These are phyloP conservation scores for Metarhizium humberi DNA, from an alignment of 2,329 filamentous ascomycete genomes.

Conservation along the genomic window DNA sequence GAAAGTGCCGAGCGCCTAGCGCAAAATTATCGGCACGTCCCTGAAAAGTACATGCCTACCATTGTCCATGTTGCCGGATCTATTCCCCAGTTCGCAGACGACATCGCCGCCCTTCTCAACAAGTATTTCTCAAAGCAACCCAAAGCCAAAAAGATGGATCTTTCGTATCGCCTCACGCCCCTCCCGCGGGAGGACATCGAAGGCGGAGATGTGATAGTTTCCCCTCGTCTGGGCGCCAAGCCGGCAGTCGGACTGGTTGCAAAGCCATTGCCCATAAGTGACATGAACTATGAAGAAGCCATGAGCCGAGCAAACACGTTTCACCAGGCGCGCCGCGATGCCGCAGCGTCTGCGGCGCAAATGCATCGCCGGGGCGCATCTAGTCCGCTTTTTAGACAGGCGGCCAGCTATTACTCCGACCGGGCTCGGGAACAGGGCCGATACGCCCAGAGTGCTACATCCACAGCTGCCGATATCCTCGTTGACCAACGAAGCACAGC, in stretches of 20 bases:
- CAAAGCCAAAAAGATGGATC: constrained; percentile 24
- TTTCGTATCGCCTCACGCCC: constrained; percentile 30
- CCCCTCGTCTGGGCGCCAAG: neutral
- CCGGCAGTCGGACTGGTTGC: neutral
- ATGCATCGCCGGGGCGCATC: constrained; percentile 48
- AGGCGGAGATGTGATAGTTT: neutral
- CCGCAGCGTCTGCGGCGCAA: constrained; percentile 27
- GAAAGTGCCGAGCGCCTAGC: constrained; percentile 23
- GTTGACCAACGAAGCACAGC: constrained; percentile 58
- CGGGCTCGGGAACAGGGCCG: constrained; percentile 56
- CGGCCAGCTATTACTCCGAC: constrained; percentile 66
- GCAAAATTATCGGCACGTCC: constrained; percentile 31
- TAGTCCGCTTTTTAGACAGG: constrained; percentile 64
- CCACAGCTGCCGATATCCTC: constrained; percentile 59
- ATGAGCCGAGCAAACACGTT: constrained; percentile 17
- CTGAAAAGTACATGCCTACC: constrained; percentile 31
- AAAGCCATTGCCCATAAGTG: neutral
- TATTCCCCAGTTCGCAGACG: constrained; percentile 24
- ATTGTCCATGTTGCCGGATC: constrained; percentile 31
- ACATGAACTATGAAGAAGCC: constrained; percentile 17
- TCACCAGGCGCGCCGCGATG: constrained; percentile 21
- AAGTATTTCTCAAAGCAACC: constrained; percentile 31
- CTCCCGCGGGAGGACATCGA: constrained; percentile 14
- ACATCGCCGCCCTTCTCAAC: constrained; percentile 32
- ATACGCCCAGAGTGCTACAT: constrained; percentile 47